phyloP scores from a whole-genome alignment of 1,139 yeast genomes.

The Pichia norvegensis region DNA sequence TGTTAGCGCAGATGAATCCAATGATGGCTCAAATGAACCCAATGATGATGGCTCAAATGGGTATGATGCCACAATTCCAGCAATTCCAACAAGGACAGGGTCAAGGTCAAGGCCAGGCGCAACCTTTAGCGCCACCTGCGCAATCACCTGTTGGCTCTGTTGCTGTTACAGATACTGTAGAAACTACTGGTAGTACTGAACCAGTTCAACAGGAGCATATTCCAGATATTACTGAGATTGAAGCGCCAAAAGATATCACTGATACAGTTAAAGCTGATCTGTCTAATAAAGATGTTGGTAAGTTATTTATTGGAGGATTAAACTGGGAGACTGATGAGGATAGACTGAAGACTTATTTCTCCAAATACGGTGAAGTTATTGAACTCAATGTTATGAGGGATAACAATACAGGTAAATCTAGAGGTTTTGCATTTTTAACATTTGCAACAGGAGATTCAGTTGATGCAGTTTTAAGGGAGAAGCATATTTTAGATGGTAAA shows the following conservation, averaged over 20 bases:
- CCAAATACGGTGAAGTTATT: constrained; percentile 82
- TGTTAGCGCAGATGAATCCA: constrained; percentile 10
- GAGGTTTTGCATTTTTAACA: constrained; percentile 95
- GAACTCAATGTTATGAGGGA: constrained; percentile 96
- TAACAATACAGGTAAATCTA: constrained; percentile 77
- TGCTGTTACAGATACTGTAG: neutral
- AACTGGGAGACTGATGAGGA: constrained; percentile 98
- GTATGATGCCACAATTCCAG: constrained; percentile 35
- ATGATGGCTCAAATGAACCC: constrained; percentile 4
- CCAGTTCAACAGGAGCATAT: constrained; percentile 6
- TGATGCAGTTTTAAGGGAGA: constrained; percentile 78
- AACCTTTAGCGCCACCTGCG: neutral
- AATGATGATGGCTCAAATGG: constrained; percentile 1
- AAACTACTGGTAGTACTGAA: neutral
- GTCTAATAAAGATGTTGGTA: constrained; percentile 49
- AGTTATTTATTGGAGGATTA: constrained; percentile 96
- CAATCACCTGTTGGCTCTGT: constrained; percentile 5
- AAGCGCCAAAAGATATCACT: constrained; percentile 15
- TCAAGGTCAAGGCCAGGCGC: constrained; percentile 1
- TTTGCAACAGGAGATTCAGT: constrained; percentile 79
- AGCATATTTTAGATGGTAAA: constrained; percentile 91
- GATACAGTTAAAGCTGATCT: constrained; percentile 25
- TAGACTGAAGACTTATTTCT: constrained; percentile 68
- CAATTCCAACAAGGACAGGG: constrained; percentile 16
- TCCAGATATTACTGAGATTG: constrained; percentile 14